phyloP scores from a whole-genome alignment of 768 basidiomycete species.

The Mycena albidolilacea region DNA sequence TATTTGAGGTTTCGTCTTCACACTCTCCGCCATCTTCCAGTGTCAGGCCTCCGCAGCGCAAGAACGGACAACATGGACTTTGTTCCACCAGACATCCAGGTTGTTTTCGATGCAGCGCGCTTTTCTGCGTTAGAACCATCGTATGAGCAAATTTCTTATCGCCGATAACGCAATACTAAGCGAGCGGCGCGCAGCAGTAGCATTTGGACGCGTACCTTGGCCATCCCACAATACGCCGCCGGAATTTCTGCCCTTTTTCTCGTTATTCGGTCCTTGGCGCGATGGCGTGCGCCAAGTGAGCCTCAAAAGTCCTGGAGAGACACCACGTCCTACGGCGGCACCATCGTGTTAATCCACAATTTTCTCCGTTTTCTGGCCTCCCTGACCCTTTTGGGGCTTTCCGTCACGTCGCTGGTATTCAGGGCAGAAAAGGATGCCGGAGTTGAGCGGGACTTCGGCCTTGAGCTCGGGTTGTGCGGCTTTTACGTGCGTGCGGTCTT shows the following conservation, averaged over 20 bases:
- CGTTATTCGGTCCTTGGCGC: background rate
- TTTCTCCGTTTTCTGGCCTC: slow-evolving; percentile 20
- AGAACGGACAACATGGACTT: slow-evolving; percentile 15
- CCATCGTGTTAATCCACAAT: slow-evolving; percentile 16
- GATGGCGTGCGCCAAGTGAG: background rate
- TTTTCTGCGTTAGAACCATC: background rate
- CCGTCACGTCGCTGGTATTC: slow-evolving; percentile 13
- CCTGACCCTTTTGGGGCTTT: slow-evolving; percentile 30
- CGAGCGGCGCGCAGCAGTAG: slow-evolving; percentile 1
- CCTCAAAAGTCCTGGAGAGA: slow-evolving; percentile 33
- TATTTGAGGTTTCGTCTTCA: slow-evolving; percentile 2
- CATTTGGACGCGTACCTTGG: slow-evolving; percentile 27
- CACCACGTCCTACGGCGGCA: slow-evolving; percentile 29
- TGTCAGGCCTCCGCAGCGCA: background rate
- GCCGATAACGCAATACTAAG: background rate
- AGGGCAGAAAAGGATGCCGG: background rate
- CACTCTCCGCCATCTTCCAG: background rate
- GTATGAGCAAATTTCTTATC: slow-evolving; percentile 6
- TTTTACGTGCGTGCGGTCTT: slow-evolving; percentile 34
- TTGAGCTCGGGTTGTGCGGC: slow-evolving; percentile 16
- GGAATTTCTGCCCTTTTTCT: slow-evolving; percentile 22
- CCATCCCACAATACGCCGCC: slow-evolving; percentile 28
- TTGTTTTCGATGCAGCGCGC: slow-evolving; percentile 22
- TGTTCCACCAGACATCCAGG: slow-evolving; percentile 23
- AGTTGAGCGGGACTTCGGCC: background rate